Evolutionary conservation across 2,329 filamentous ascomycete species (phyloP).

Genomic region (Stemphylium beticola): DNA sequence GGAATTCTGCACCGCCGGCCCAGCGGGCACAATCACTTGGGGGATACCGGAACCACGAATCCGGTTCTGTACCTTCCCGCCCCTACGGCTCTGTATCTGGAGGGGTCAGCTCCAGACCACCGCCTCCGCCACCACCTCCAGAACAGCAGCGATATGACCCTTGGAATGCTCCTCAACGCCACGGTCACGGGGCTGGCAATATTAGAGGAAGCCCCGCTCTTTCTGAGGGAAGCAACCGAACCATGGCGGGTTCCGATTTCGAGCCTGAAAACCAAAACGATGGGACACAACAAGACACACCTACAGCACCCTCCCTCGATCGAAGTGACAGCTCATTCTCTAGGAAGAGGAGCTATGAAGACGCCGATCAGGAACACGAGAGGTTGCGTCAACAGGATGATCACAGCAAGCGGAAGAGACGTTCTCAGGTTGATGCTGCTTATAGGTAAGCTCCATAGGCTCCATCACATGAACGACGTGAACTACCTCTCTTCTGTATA

Average conservation of each 20-base stretch:
- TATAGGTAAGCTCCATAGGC: constrained; percentile 44
- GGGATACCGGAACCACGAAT: constrained; percentile 20
- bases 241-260: constrained; percentile 45
- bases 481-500: not conserved
- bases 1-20: constrained; percentile 12
- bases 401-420: constrained; percentile 45
- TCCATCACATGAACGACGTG: not conserved
- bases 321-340: constrained; percentile 42
- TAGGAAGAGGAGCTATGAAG: constrained; percentile 47
- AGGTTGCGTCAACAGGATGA: constrained; percentile 46
- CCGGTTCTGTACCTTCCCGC: constrained; percentile 25
- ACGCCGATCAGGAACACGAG: constrained; percentile 41
- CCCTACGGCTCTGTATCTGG: constrained; percentile 36
- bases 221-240: constrained; percentile 45
- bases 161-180: constrained; percentile 31
- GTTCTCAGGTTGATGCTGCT: constrained; percentile 43
- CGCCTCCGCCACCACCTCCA: constrained; percentile 33
- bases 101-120: constrained; percentile 14
- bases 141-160: constrained; percentile 25
- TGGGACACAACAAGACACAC: constrained; percentile 15
- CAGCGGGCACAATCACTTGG: constrained; percentile 33
- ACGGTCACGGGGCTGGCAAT: constrained; percentile 24
- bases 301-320: constrained; percentile 25
- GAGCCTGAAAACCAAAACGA: constrained; percentile 32
- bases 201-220: constrained; percentile 37